These are phyloP conservation scores for Bretschneidera sinensis DNA, from an alignment of 345 rosid species.

Conservation along the genomic window DNA sequence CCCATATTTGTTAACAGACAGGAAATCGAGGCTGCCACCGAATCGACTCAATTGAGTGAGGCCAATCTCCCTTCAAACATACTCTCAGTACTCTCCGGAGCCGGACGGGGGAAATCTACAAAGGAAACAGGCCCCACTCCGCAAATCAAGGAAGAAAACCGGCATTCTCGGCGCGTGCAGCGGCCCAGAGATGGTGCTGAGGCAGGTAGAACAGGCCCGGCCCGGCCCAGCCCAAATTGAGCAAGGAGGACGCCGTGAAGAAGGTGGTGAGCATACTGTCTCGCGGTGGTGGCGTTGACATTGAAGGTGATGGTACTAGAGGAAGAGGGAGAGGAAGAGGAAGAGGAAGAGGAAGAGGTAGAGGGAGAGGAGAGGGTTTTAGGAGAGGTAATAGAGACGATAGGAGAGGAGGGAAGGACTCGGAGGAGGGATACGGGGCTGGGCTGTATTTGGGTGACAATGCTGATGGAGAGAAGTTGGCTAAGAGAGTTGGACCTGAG, in stretches of 20 bases:
- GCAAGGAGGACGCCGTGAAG: constrained; percentile 44
- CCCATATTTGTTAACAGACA: constrained; percentile 30
- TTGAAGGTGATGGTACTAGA: constrained; percentile 6
- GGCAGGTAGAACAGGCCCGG: constrained; percentile 9
- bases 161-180: constrained; percentile 32
- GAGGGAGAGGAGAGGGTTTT: constrained; percentile 34
- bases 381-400: constrained; percentile 29
- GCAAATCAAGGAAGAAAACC: constrained; percentile 40
- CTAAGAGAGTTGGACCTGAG: constrained; percentile 53
- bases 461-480: constrained; percentile 71
- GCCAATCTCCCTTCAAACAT: constrained; percentile 23
- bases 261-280: constrained; percentile 45
- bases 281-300: constrained; percentile 29
- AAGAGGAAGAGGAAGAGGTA: constrained; percentile 41
- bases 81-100: constrained; percentile 27
- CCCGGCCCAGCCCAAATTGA: constrained; percentile 14
- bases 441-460: constrained; percentile 41
- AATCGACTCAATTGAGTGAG: constrained; percentile 12
- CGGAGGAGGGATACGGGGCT: constrained; percentile 25
- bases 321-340: constrained; percentile 33
- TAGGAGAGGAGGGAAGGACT: constrained; percentile 21
- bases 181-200: constrained; percentile 14
- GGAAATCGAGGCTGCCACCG: constrained; percentile 18
- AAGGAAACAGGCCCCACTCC: constrained; percentile 20
- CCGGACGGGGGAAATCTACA: constrained; percentile 52